Evolutionary conservation across 192 early-diverging fungal genomes (phyloP).

Genomic region (Backusella tuberculispora): DNA sequence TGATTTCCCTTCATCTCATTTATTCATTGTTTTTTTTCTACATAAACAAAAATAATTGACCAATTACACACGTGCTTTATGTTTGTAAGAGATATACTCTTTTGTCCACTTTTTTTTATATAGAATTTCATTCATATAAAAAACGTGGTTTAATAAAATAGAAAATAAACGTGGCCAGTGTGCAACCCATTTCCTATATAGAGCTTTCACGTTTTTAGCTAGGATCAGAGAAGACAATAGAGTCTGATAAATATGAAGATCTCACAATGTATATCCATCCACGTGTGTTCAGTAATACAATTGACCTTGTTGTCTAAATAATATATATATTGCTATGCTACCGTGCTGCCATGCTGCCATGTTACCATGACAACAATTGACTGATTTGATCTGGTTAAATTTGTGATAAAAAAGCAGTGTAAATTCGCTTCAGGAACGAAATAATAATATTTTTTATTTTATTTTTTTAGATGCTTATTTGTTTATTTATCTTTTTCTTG

Average conservation of each 20-base stretch:
- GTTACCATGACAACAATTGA: constrained; percentile 1
- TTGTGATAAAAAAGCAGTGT: not conserved
- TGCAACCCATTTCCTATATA: not conserved
- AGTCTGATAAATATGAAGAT: not conserved
- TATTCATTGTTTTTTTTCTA: not conserved
- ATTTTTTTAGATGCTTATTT: not conserved
- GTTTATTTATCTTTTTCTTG: not conserved
- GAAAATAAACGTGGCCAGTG: constrained; percentile 10
- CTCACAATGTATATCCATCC: not conserved
- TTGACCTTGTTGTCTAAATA: not conserved
- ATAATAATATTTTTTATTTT: not conserved
- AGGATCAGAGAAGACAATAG: not conserved
- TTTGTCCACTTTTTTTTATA: not conserved
- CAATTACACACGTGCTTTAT: not conserved
- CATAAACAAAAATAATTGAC: not conserved
- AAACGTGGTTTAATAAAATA: constrained; percentile 13
- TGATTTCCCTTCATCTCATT: not conserved
- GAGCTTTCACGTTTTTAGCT: not conserved
- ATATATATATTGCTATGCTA: not conserved
- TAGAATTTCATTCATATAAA: not conserved
- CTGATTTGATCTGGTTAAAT: not conserved
- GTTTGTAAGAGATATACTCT: not conserved
- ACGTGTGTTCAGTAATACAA: not conserved
- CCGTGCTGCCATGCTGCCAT: no score
- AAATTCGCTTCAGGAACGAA: not conserved